These are phyloP conservation scores for Boechera stricta DNA, from an alignment of 345 rosid genomes.

Conservation along the genomic window DNA sequence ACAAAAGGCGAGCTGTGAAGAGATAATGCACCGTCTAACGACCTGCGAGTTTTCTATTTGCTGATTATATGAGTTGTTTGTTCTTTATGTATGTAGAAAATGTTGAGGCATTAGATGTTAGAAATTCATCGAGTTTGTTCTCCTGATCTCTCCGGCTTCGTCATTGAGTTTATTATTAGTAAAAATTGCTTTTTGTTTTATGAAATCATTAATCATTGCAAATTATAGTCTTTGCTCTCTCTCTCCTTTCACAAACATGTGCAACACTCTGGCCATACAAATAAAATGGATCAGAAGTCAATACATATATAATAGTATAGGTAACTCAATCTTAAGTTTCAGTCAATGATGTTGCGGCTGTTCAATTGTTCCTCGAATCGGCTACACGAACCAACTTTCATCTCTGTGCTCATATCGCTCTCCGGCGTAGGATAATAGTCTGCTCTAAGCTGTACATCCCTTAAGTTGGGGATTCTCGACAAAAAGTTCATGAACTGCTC, in stretches of 20 bases:
- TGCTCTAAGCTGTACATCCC: conserved; percentile 87
- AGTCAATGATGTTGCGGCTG: conserved; percentile 62
- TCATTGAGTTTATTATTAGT: neutral
- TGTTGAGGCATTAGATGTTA: neutral
- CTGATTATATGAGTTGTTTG: conserved; percentile 32
- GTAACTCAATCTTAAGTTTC: conserved; percentile 32
- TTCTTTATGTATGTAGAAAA: neutral
- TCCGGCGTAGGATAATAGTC: conserved; percentile 96
- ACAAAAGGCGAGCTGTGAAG: conserved; percentile 74
- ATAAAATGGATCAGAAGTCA: conserved; percentile 2
- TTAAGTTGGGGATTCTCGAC: conserved; percentile 56
- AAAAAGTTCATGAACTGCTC: conserved; percentile 95
- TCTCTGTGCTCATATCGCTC: conserved; percentile 83
- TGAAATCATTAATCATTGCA: conserved; percentile 20
- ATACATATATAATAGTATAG: conserved; percentile 8
- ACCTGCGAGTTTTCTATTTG: conserved; percentile 64
- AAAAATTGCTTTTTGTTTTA: neutral
- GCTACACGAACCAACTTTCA: conserved; percentile 81
- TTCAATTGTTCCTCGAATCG: conserved; percentile 86
- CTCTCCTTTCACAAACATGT: conserved; percentile 35
- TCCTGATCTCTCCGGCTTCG: too few relatives aligned
- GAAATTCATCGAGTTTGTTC: neutral
- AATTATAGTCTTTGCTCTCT: conserved; percentile 16
- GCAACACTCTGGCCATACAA: conserved; percentile 30
- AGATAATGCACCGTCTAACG: conserved; percentile 64